These are phyloP conservation scores for Tuber borchii DNA, from an alignment of 495 filamentous ascomycete species.

Conservation along the genomic window DNA sequence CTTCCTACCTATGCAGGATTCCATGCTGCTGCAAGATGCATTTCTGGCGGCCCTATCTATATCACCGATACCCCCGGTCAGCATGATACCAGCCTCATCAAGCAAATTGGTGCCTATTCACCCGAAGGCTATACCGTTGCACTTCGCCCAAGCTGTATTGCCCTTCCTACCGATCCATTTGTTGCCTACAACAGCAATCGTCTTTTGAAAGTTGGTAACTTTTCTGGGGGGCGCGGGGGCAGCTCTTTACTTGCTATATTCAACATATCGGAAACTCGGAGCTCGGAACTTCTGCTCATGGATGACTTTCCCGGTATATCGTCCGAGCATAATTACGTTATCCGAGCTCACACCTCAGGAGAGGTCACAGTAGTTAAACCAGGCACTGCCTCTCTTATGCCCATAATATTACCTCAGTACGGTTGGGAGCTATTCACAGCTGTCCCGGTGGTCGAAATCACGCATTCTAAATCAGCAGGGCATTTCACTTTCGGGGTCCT, in stretches of 20 bases:
- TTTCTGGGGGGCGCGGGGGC: constrained; percentile 22
- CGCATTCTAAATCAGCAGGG: constrained; percentile 43
- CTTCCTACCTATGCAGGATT: constrained; percentile 66
- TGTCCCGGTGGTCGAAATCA: constrained; percentile 57
- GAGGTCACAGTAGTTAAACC: constrained; percentile 49
- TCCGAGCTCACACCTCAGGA: constrained; percentile 66
- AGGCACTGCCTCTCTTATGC: constrained; percentile 48
- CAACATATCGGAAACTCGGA: constrained; percentile 56
- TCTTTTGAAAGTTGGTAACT: constrained; percentile 73
- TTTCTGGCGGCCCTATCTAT: constrained; percentile 86
- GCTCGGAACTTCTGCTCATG: constrained; percentile 63
- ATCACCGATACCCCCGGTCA: constrained; percentile 83
- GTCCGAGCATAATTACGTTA: constrained; percentile 53
- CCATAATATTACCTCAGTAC: constrained; percentile 53
- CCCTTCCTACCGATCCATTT: constrained; percentile 56
- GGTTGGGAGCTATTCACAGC: constrained; percentile 80
- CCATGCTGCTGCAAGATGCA: constrained; percentile 82
- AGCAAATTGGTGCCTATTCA: constrained; percentile 54
- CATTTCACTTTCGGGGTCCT: constrained; percentile 56
- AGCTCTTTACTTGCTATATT: constrained; percentile 61
- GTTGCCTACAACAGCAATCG: constrained; percentile 62
- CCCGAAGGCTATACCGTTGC: constrained; percentile 26
- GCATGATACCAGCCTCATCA: constrained; percentile 66
- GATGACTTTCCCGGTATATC: constrained; percentile 65
- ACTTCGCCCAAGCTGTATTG: constrained; percentile 26